These are phyloP conservation scores for Leucoagaricus sp. DNA, from an alignment of 1,284 basidiomycete species.

Conservation along the genomic window DNA sequence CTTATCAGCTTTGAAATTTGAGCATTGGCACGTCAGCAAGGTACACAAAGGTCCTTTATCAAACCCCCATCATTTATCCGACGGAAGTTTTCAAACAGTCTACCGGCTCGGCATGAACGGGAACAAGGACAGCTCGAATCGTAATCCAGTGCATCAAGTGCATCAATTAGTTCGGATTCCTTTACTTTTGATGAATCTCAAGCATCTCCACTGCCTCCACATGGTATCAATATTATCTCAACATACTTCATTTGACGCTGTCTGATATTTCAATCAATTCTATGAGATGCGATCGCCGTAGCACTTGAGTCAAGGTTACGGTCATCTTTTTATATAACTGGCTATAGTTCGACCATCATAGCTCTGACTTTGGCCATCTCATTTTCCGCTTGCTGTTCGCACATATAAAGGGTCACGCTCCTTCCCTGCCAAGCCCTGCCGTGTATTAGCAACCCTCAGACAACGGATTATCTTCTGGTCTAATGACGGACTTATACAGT, in stretches of 20 bases:
- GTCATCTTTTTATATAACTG: constrained; percentile 10
- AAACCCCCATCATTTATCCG: too few relatives aligned
- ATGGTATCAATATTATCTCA: background rate
- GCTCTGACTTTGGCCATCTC: background rate
- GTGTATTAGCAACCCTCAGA: background rate
- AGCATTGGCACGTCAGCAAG: too few relatives aligned
- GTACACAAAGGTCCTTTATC: too few relatives aligned
- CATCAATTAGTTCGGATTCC: constrained; percentile 1
- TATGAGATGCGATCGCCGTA: background rate
- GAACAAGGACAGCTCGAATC: background rate
- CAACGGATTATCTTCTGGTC: background rate
- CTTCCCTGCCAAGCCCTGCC: background rate
- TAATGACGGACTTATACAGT: background rate
- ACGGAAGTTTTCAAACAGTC: too few relatives aligned
- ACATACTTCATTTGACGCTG: background rate
- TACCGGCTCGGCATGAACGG: background rate
- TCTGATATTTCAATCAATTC: constrained; percentile 4
- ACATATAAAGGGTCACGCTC: background rate
- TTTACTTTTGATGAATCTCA: constrained; percentile 2
- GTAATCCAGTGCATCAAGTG: constrained; percentile 1
- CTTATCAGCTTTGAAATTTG: background rate
- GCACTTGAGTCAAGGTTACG: constrained; percentile 5
- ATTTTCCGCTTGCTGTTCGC: background rate
- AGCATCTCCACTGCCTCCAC: constrained; percentile 12
- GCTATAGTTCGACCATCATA: constrained; percentile 1